Evolutionary conservation across 345 rosid genomes (phyloP), one percentile per base, ranked within the genome.

Genomic region (Populus euphratica): DNA sequence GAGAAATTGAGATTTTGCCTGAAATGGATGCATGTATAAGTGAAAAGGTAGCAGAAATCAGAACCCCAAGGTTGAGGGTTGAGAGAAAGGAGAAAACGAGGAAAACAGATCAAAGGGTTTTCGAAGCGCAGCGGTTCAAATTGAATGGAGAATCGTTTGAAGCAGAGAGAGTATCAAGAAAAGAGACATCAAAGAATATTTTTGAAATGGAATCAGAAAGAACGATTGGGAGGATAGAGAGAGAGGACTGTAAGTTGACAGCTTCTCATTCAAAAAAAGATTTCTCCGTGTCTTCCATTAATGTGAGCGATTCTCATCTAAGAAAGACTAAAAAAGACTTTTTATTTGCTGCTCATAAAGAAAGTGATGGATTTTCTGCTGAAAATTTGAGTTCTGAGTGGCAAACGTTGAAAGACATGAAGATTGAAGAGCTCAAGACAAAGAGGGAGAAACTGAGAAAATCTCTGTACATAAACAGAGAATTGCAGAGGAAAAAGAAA

Each of bases 401-500:
- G 89, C 78, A 76, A 72, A 84, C 80, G 63, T 80, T 77, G 82
- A 88, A 88, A 83, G 83, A 81, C 78, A 83, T 64, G 72, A 90
- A 91, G 80, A 25, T 77, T n/a, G 81, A 86, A 76, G 88, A 83
- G 80, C 52, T 85, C 50, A 89, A 80, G 84, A 76, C 79, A 72
- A 88, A 79, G 82, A 84, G 76, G 27, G 91, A 86, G 74, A 84
- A 83, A 77, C 91, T 83, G 82, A 91, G 99, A 80, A 95, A 89
- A 82, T 90, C 96, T 80, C 25, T 88, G 72, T 81, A 93, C 80
- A 73, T 86, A 69, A 86, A 79, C 86, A 85, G 90, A 70, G 95
- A 88, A 79, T 73, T 87, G 35, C 84, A 82, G 50, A 83, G 77
- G 63, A 78, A 81, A 79, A 86, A 84, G 80, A 83, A 35, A 69